These are phyloP conservation scores for Samsoniella hepiali DNA, from an alignment of 2,329 filamentous ascomycete species.

Conservation along the genomic window DNA sequence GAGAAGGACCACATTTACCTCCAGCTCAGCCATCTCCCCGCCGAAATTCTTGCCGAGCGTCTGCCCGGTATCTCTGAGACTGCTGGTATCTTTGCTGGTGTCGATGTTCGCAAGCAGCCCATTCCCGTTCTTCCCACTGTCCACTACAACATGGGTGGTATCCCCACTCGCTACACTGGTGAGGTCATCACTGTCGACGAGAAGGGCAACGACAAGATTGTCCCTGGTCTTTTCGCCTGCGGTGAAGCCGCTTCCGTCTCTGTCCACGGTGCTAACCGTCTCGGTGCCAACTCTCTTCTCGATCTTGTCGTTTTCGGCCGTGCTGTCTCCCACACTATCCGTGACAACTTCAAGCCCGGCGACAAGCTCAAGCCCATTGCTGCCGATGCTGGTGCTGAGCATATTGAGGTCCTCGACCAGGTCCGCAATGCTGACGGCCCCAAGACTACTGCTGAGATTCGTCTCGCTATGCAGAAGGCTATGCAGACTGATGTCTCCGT, in stretches of 20 bases:
- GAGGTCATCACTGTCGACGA: slow-evolving; percentile 90
- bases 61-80: slow-evolving; percentile 98
- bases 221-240: slow-evolving; percentile 92
- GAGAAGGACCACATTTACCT: slow-evolving; percentile 99
- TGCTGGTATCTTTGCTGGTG: slow-evolving; percentile 92
- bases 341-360: slow-evolving; percentile 86
- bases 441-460: slow-evolving; percentile 84
- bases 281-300: slow-evolving; percentile 96
- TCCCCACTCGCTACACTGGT: slow-evolving; percentile 94
- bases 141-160: slow-evolving; percentile 99
- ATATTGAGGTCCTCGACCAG: slow-evolving; percentile 81
- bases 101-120: slow-evolving; percentile 95
- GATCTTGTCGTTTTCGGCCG: slow-evolving; percentile 97
- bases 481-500: slow-evolving; percentile 98
- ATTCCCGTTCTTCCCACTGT: slow-evolving; percentile 95
- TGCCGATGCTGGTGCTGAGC: slow-evolving; percentile 83
- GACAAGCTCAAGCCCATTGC: slow-evolving; percentile 73
- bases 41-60: slow-evolving; percentile 91
- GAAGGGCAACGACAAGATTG: slow-evolving; percentile 83
- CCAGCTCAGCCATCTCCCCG: slow-evolving; percentile 90
- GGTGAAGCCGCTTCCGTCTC: slow-evolving; percentile 97
- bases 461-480: slow-evolving; percentile 91
- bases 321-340: slow-evolving; percentile 94
- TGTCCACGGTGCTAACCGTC: slow-evolving; percentile 95
- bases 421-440: slow-evolving; percentile 79